Percentiles rank a stretch among this genome's conserved stretches.
Evolutionary conservation across 805 yeast genomes (phyloP).

Genomic region (Myxozyma udenii): DNA sequence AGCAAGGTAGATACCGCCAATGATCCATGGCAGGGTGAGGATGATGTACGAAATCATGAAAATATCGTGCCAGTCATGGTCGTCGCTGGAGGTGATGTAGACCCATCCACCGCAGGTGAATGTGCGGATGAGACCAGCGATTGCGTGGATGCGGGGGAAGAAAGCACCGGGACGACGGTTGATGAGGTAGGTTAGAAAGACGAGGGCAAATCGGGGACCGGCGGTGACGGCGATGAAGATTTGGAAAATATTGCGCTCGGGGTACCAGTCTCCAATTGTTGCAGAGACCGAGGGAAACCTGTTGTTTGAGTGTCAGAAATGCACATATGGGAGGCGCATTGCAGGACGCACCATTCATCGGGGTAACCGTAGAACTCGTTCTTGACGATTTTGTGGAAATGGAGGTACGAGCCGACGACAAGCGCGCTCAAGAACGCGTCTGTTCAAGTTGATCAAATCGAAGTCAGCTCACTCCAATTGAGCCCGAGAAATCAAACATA

Average conservation of each 20-base stretch:
- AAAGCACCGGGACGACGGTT: slow-evolving; percentile 36
- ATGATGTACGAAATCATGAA: slow-evolving; percentile 91
- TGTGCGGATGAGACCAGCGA: slow-evolving; percentile 79
- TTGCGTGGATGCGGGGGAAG: slow-evolving; percentile 39
- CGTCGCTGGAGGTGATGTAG: slow-evolving; percentile 93
- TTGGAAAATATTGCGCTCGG: slow-evolving; percentile 91
- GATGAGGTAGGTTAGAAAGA: slow-evolving; percentile 21
- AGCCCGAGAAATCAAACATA: slow-evolving; percentile 2
- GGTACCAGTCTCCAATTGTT: slow-evolving; percentile 93
- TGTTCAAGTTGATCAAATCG: not conserved
- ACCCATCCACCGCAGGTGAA: slow-evolving; percentile 98
- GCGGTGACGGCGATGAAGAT: slow-evolving; percentile 87
- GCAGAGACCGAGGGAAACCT: slow-evolving; percentile 92
- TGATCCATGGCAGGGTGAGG: slow-evolving; percentile 88
- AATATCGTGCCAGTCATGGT: slow-evolving; percentile 92
- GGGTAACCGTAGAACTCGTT: slow-evolving; percentile 89
- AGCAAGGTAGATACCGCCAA: slow-evolving; percentile 55
- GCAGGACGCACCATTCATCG: slow-evolving; percentile 68
- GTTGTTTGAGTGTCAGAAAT: not conserved
- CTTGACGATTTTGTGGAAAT: slow-evolving; percentile 81
- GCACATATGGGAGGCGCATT: slow-evolving; percentile 37
- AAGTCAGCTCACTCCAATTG: not conserved
- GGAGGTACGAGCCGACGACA: slow-evolving; percentile 45
- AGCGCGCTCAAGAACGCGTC: slow-evolving; percentile 31
- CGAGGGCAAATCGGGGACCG: slow-evolving; percentile 44